A percentile compares a stretch with the other conserved stretches of the same genome.
phyloP scores from a whole-genome alignment of 2,329 filamentous ascomycete genomes.

The Epichloe amarillans region DNA sequence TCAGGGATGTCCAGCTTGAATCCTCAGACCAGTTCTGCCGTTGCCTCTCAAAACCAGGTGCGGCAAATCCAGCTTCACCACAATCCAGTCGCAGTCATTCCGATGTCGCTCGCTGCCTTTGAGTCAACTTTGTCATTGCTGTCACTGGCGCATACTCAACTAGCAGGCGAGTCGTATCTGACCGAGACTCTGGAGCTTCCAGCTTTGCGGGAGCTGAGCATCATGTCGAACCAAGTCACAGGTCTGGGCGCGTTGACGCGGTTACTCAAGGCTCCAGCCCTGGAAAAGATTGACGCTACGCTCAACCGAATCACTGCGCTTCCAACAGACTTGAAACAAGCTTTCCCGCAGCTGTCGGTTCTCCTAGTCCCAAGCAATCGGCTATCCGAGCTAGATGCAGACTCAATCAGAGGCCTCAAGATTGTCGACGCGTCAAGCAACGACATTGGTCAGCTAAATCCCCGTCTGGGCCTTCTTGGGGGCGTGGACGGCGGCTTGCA shows the following conservation, averaged over 20 bases:
- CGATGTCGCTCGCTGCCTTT: conserved; percentile 57
- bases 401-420: conserved; percentile 59
- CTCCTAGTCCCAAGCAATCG: conserved; percentile 71
- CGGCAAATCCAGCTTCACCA: conserved; percentile 57
- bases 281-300: conserved; percentile 69
- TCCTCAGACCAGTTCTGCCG: conserved; percentile 40
- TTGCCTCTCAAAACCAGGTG: conserved; percentile 38
- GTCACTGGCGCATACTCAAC: conserved; percentile 62
- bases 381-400: conserved; percentile 57
- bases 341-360: conserved; percentile 57
- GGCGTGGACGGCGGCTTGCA: conserved; percentile 45
- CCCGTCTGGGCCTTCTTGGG: conserved; percentile 64
- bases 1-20: conserved; percentile 49
- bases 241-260: conserved; percentile 52
- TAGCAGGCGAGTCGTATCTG: conserved; percentile 53
- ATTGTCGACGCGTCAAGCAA: conserved; percentile 75
- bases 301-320: conserved; percentile 67
- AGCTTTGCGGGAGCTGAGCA: conserved; percentile 61
- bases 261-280: conserved; percentile 56
- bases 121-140: conserved; percentile 57
- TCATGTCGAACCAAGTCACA: conserved; percentile 61
- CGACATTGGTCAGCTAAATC: conserved; percentile 68
- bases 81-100: conserved; percentile 61
- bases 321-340: conserved; percentile 45
- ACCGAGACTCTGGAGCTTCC: conserved; percentile 55